phyloP scores from a whole-genome alignment of 2,329 filamentous ascomycete genomes.

The Colletotrichum camelliae region DNA sequence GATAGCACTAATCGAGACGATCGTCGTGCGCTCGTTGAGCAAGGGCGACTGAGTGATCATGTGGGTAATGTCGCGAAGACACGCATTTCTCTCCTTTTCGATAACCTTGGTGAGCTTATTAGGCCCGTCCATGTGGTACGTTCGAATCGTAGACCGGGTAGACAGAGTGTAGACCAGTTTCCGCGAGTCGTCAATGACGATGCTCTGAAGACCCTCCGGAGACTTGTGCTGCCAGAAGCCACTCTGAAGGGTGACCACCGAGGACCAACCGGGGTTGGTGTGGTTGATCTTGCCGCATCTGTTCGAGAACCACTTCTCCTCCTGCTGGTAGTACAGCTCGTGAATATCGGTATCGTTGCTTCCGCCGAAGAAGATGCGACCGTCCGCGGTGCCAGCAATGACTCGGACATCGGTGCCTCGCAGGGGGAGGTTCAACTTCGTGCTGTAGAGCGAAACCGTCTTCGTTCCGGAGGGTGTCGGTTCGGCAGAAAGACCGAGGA shows the following conservation, averaged over 20 bases:
- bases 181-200: conserved; percentile 87
- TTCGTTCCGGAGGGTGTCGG: conserved; percentile 72
- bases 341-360: conserved; percentile 84
- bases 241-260: conserved; percentile 60
- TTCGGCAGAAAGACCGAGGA: conserved; percentile 82
- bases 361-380: conserved; percentile 93
- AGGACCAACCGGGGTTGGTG: conserved; percentile 74
- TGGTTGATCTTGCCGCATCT: conserved; percentile 90
- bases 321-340: conserved; percentile 94
- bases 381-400: conserved; percentile 82
- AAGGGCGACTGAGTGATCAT: conserved; percentile 79
- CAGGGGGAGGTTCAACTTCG: conserved; percentile 80
- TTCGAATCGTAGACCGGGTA: conserved; percentile 84
- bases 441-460: conserved; percentile 82
- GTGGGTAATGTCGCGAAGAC: conserved; percentile 79
- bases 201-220: conserved; percentile 74
- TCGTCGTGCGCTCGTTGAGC: conserved; percentile 71
- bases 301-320: conserved; percentile 95
- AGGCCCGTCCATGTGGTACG: conserved; percentile 81
- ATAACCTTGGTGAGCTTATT: conserved; percentile 68
- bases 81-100: conserved; percentile 67
- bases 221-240: conserved; percentile 55
- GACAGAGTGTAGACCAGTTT: conserved; percentile 92
- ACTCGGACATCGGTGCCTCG: conserved; percentile 78
- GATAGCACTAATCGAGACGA: conserved; percentile 88